Evolutionary conservation across 495 filamentous ascomycete species (phyloP), one percentile per base, ranked within the genome.

Genomic region (Podospora comata): DNA sequence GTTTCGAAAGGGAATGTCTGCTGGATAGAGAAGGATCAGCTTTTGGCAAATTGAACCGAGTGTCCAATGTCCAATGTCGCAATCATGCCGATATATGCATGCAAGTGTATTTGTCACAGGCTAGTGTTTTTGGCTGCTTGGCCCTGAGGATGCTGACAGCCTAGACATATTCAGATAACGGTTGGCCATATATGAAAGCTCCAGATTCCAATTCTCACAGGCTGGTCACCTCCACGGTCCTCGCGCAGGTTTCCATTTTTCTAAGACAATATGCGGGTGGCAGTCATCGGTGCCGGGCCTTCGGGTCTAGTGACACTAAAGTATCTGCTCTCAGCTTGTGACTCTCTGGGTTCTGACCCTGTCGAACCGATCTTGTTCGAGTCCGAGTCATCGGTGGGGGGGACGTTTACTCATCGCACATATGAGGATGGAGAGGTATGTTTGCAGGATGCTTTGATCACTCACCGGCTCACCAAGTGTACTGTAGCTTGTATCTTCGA

Each of bases 271-370:
- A 72, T 70, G 70, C 72, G 65, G 30, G 78, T 81, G 44, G 79
- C 80, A 30, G 73, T 82, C 64, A 76, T 82, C 73, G 81, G 81
- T 48, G 81, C 75, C 57, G 81, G 81, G 60, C 79, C 81, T 34
- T 79, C 81, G 3, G 81, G 81, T 11, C 74, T 84, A 11, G 78
- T 81, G 20, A 82, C 80, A 32, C 73, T 83, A 34, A 84, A 83
- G 71, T 79, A 81, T 56, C 80, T 83, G 0, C 20, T 77, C 30
- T 68, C 69, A 7, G 76, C 80, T 0, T 75, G 82, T 66, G 57
- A 55, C 5, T 66, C 66, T 62, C 68, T 79, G n/a, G 70, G 70
- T 7, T 68, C 64, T 5, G 71, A 71, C 44, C 73, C 76, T 53
- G 71, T 84, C 62, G 81, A 83, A 64, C 77, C 73, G 57, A 67